These are phyloP conservation scores for Quercus agrifolia DNA, from an alignment of 306 rosid genomes.

Conservation along the genomic window DNA sequence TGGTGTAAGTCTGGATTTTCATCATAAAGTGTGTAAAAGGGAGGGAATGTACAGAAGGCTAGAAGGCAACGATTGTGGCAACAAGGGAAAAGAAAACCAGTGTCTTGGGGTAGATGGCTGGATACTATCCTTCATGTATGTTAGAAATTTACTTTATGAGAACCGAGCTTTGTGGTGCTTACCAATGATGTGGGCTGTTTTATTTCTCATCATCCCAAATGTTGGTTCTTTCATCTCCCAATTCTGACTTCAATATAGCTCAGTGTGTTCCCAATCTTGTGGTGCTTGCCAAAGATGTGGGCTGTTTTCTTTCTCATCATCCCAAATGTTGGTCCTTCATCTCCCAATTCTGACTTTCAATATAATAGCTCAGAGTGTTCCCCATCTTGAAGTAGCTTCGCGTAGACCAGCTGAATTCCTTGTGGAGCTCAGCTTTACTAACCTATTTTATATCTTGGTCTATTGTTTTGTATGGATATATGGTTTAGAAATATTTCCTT, in stretches of 20 bases:
- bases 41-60: slow-evolving; percentile 44
- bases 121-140: slow-evolving; percentile 8
- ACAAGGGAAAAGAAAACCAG: slow-evolving; percentile 3
- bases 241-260: not conserved
- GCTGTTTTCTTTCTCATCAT: not conserved
- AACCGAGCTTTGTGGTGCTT: not conserved
- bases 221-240: not conserved
- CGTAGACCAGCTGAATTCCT: not conserved
- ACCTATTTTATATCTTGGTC: no score
- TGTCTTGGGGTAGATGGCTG: slow-evolving; percentile 17
- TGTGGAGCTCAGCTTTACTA: not conserved
- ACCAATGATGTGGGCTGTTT: not conserved
- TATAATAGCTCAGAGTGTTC: no score
- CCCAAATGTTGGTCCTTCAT: not conserved
- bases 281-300: not conserved
- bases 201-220: not conserved
- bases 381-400: not conserved
- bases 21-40: slow-evolving; percentile 8
- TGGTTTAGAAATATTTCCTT: no score
- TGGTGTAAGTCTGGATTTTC: slow-evolving; percentile 19
- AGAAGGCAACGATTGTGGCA: slow-evolving; percentile 16
- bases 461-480: no score
- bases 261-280: not conserved
- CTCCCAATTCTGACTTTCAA: not conserved
- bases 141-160: slow-evolving; percentile 6